Percentiles rank a stretch among this genome's conserved stretches.
Evolutionary conservation across 2,329 filamentous ascomycete species (phyloP).

Genomic region (Penicillium sp.): DNA sequence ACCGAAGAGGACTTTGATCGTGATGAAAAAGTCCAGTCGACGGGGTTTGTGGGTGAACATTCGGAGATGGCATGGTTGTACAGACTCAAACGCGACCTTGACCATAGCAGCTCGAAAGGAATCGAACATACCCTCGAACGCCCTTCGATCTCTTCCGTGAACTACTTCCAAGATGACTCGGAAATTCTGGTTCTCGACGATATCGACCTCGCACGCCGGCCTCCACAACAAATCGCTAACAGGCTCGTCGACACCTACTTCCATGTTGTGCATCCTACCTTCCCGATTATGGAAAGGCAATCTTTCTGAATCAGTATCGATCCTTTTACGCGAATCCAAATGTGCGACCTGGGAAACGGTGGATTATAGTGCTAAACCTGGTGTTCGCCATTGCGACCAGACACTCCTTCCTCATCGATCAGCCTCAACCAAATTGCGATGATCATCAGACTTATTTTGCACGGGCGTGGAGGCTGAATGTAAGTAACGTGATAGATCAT

Average conservation of each 20-base stretch:
- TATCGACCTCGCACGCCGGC: slow-evolving; percentile 32
- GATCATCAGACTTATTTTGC: slow-evolving; percentile 38
- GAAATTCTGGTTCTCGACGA: slow-evolving; percentile 28
- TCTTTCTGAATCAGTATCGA: slow-evolving; percentile 35
- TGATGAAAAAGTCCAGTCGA: slow-evolving; percentile 31
- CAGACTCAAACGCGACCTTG: slow-evolving; percentile 32
- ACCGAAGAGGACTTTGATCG: slow-evolving; percentile 39
- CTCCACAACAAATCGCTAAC: slow-evolving; percentile 32
- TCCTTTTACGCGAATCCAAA: slow-evolving; percentile 28
- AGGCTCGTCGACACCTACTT: slow-evolving; percentile 36
- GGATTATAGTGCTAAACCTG: slow-evolving; percentile 38
- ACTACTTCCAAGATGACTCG: slow-evolving; percentile 36
- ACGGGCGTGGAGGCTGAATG: slow-evolving; percentile 35
- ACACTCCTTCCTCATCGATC: slow-evolving; percentile 27
- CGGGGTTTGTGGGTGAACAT: slow-evolving; percentile 40
- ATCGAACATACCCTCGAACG: slow-evolving; percentile 8
- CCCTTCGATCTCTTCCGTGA: slow-evolving; percentile 28
- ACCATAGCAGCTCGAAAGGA: slow-evolving; percentile 18
- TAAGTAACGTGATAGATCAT: slow-evolving; percentile 31
- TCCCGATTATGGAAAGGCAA: slow-evolving; percentile 37
- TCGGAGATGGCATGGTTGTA: slow-evolving; percentile 40
- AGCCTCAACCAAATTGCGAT: slow-evolving; percentile 21
- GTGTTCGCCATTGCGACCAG: slow-evolving; percentile 39
- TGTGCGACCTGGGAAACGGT: slow-evolving; percentile 31
- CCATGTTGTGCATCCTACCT: slow-evolving; percentile 32